A percentile compares a stretch with the other conserved stretches of the same genome.
phyloP scores from a whole-genome alignment of 257 asterid species.

The Gardenia jasminoides region DNA sequence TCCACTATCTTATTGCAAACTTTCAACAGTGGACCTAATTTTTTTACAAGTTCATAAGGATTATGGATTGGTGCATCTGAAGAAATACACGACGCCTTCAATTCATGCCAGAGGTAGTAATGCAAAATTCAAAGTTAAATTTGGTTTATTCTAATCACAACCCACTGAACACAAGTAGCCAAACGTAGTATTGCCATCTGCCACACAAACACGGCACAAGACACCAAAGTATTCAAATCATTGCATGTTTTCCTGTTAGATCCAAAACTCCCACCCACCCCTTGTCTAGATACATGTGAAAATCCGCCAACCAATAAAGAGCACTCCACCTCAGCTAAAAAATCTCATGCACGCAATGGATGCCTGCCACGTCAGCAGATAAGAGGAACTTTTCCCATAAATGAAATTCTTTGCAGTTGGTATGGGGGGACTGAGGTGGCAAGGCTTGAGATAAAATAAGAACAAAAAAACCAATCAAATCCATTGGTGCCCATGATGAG shows the following conservation, averaged over 20 bases:
- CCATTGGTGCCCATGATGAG: constrained; percentile 36
- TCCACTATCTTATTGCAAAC: no score
- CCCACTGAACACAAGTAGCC: constrained; percentile 42
- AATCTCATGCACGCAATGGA: constrained; percentile 34
- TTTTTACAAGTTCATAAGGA: neutral
- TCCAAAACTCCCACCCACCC: constrained; percentile 38
- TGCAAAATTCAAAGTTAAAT: neutral
- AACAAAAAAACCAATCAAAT: constrained; percentile 28
- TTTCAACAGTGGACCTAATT: neutral
- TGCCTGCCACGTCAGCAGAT: constrained; percentile 43
- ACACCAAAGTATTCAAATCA: constrained; percentile 58
- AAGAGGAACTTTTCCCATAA: constrained; percentile 36
- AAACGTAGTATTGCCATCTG: constrained; percentile 54
- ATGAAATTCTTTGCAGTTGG: constrained; percentile 30
- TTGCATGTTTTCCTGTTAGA: constrained; percentile 30
- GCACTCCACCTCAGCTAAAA: constrained; percentile 44
- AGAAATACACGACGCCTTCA: neutral
- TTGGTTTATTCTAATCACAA: constrained; percentile 36
- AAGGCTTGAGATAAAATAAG: constrained; percentile 9
- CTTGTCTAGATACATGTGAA: constrained; percentile 50
- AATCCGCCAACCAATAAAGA: constrained; percentile 56
- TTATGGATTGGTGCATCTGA: neutral
- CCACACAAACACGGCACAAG: constrained; percentile 56
- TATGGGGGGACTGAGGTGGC: constrained; percentile 8
- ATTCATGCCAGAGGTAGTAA: neutral